phyloP scores from a whole-genome alignment of 352 stramenopile genomes.

The Aphanomyces cochlioides region DNA sequence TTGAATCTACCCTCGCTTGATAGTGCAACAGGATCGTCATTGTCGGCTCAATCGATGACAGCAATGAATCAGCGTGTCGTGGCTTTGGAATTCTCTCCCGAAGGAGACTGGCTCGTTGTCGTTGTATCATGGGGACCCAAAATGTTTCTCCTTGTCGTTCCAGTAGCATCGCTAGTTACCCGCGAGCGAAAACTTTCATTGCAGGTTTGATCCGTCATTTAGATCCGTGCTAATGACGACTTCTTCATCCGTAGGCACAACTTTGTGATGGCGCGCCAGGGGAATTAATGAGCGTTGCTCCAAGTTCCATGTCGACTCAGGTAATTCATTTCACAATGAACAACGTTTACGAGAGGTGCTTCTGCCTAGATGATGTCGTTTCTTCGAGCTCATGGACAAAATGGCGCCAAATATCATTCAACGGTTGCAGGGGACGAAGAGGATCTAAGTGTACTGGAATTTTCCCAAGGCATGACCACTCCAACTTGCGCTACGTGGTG shows the following conservation, averaged over 20 bases:
- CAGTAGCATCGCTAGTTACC: constrained; percentile 57
- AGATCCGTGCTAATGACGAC: not conserved
- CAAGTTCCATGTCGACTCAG: constrained; percentile 69
- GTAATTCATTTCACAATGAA: not conserved
- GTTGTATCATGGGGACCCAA: constrained; percentile 54
- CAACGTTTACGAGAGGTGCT: not conserved
- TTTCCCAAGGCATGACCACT: constrained; percentile 58
- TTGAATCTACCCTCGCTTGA: not conserved
- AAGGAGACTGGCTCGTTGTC: constrained; percentile 81
- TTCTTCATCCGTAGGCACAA: not conserved
- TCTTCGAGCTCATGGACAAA: constrained; percentile 67
- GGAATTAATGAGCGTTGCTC: constrained; percentile 68
- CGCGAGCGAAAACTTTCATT: constrained; percentile 56
- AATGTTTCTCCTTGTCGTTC: constrained; percentile 74
- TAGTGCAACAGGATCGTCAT: not conserved
- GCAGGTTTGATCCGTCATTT: constrained; percentile 31
- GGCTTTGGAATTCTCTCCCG: constrained; percentile 37
- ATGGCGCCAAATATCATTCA: constrained; percentile 77
- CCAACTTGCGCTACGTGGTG: constrained; percentile 75
- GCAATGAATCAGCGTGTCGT: constrained; percentile 14
- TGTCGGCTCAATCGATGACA: not conserved
- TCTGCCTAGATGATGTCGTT: constrained; percentile 67
- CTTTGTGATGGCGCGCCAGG: constrained; percentile 38
- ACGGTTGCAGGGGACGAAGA: constrained; percentile 74
- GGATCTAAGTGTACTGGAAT: constrained; percentile 83